phyloP scores from a whole-genome alignment of 495 filamentous ascomycete genomes.

The Bathelium albidoporum region DNA sequence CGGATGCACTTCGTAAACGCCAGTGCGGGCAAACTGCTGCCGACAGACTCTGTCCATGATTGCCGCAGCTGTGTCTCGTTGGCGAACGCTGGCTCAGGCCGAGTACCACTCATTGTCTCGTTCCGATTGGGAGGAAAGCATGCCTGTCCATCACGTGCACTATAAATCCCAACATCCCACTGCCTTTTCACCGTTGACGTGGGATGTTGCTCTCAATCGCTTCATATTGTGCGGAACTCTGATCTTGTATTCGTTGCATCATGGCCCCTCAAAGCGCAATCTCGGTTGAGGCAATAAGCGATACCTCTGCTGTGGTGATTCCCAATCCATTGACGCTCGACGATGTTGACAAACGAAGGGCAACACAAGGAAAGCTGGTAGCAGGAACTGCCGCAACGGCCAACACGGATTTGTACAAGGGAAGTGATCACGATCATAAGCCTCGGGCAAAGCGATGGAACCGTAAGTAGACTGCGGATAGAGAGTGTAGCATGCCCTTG shows the following conservation, averaged over 20 bases:
- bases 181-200: background rate
- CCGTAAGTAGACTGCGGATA: conserved; percentile 44
- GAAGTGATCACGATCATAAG: conserved; percentile 52
- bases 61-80: too few relatives aligned
- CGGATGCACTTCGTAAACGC: too few relatives aligned
- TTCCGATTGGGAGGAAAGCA: background rate
- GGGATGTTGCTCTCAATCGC: background rate
- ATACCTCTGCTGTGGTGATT: conserved; percentile 27
- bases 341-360: conserved; percentile 56
- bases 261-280: conserved; percentile 19
- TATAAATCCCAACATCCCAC: too few relatives aligned
- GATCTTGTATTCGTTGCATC: background rate
- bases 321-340: conserved; percentile 60
- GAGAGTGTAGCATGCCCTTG: conserved; percentile 17
- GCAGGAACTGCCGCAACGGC: conserved; percentile 68
- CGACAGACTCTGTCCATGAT: too few relatives aligned
- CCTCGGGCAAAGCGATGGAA: conserved; percentile 78
- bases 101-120: background rate
- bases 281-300: conserved; percentile 17
- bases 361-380: conserved; percentile 54
- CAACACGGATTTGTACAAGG: conserved; percentile 79
- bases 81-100: too few relatives aligned
- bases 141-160: background rate
- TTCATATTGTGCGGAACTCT: background rate
- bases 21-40: background rate